Conservation (phyloP, 2,329 filamentous ascomycete species). For the Epichloe festucae region DNA sequence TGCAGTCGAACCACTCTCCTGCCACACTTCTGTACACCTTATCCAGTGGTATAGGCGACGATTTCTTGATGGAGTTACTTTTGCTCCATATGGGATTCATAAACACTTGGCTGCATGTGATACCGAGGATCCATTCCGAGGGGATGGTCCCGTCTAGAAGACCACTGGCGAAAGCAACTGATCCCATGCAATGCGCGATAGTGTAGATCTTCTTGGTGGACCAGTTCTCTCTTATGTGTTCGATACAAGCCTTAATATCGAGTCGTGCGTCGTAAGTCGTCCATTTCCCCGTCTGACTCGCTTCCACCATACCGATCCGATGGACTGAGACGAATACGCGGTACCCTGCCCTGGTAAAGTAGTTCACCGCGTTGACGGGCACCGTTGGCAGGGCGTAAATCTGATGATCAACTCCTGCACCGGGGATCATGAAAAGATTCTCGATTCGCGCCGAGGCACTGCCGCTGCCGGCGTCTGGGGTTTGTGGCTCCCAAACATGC, state of each 20-base stretch:
- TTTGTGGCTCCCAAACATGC: slow-evolving; percentile 43
- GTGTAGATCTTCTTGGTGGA: slow-evolving; percentile 34
- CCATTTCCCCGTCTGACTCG: slow-evolving; percentile 34
- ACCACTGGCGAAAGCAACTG: slow-evolving; percentile 44
- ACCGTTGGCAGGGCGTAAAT: slow-evolving; percentile 52
- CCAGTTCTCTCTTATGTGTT: slow-evolving; percentile 33
- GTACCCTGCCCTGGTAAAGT: slow-evolving; percentile 47
- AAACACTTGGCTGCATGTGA: slow-evolving; percentile 49
- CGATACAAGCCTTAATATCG: slow-evolving; percentile 43
- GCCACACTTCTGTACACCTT: slow-evolving; percentile 32
- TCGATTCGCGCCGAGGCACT: slow-evolving; percentile 15
- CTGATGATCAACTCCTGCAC: slow-evolving; percentile 49
- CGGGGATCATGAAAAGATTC: slow-evolving; percentile 48
- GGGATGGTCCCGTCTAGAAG: slow-evolving; percentile 50
- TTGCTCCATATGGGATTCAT: slow-evolving; percentile 47
- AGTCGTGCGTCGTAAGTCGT: slow-evolving; percentile 48
- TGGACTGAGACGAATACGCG: slow-evolving; percentile 44
- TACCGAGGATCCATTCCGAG: slow-evolving; percentile 40
- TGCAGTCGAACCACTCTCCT: slow-evolving; percentile 43
- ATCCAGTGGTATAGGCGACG: slow-evolving; percentile 36
- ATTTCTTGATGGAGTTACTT: slow-evolving; percentile 43
- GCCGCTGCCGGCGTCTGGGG: slow-evolving; percentile 16
- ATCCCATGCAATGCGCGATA: slow-evolving; percentile 51
- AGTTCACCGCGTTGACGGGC: slow-evolving; percentile 49
- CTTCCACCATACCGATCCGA: slow-evolving; percentile 40